Conservation (phyloP, 352 stramenopile genomes). For the Globisporangium okanoganense region DNA sequence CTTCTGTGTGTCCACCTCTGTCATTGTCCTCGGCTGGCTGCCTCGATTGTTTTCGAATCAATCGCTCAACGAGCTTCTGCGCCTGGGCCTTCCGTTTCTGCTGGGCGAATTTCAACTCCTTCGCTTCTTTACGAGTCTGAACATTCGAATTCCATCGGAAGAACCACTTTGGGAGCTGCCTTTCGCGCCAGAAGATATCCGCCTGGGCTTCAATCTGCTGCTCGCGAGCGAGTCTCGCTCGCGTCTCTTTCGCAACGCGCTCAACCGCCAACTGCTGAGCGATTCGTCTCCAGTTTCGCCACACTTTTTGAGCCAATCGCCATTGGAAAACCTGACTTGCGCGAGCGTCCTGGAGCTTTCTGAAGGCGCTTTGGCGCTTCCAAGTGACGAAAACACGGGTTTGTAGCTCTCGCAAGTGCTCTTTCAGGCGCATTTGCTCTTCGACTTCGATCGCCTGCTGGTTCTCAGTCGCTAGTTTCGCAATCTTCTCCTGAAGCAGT, state of each 20-base stretch:
- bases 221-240: conserved; percentile 15
- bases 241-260: conserved; percentile 15
- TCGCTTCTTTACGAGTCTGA: conserved; percentile 24
- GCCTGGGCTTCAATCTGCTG: conserved; percentile 20
- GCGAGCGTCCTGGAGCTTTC: background rate
- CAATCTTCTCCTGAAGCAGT: conserved; percentile 28
- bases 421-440: background rate
- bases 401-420: background rate
- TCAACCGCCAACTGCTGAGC: background rate
- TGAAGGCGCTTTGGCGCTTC: background rate
- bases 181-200: conserved; percentile 29
- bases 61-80: conserved; percentile 32
- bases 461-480: conserved; percentile 23
- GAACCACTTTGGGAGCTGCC: conserved; percentile 43
- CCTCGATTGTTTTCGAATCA: conserved; percentile 20
- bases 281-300: conserved; percentile 17
- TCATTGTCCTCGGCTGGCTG: background rate
- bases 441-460: conserved; percentile 1
- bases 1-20: background rate
- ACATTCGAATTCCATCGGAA: conserved; percentile 36
- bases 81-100: conserved; percentile 31
- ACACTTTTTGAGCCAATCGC: conserved; percentile 20
- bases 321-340: conserved; percentile 16
- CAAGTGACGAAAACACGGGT: background rate
- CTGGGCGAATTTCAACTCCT: conserved; percentile 19